phyloP scores from a whole-genome alignment of 2,329 filamentous ascomycete species.

The Xylariaceae sp. region DNA sequence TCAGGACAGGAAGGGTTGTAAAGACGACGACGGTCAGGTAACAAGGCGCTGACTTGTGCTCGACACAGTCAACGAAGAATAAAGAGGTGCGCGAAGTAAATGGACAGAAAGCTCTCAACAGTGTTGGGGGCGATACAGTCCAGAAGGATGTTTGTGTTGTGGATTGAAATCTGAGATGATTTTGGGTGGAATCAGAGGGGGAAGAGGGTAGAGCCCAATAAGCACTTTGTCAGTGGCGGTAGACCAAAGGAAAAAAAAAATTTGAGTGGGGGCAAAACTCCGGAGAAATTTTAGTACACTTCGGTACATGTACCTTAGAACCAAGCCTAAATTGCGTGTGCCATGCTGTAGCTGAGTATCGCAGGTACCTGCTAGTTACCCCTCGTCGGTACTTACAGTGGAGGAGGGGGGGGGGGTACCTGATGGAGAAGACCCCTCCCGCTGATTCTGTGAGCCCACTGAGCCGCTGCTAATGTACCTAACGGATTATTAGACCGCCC shows the following conservation, averaged over 20 bases:
- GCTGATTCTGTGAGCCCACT: not conserved
- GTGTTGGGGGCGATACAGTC: conserved; percentile 26
- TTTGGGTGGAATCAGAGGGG: conserved; percentile 23
- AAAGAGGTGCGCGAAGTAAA: conserved; percentile 23
- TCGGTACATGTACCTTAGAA: conserved; percentile 8
- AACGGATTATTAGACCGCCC: not conserved
- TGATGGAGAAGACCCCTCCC: not conserved
- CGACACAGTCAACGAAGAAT: conserved; percentile 23
- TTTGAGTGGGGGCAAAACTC: conserved; percentile 31
- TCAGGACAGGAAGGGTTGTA: conserved; percentile 44
- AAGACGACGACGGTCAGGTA: conserved; percentile 30
- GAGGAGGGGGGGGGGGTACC: not conserved
- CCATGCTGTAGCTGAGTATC: not conserved
- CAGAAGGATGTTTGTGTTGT: conserved; percentile 17
- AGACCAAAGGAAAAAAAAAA: conserved; percentile 28
- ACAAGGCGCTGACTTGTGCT: conserved; percentile 26
- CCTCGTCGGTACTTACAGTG: not conserved
- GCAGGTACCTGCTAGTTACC: not conserved
- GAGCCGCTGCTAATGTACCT: not conserved
- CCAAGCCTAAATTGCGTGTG: not conserved
- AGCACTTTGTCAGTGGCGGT: conserved; percentile 17
- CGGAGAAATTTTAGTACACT: conserved; percentile 26
- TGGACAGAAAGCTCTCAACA: conserved; percentile 28
- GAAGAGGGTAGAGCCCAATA: conserved; percentile 23
- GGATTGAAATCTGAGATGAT: conserved; percentile 23